A percentile compares a stretch with the other conserved stretches of the same genome.
Evolutionary conservation across 1,284 basidiomycete genomes (phyloP).

Genomic region (Fomitopsis betulina): DNA sequence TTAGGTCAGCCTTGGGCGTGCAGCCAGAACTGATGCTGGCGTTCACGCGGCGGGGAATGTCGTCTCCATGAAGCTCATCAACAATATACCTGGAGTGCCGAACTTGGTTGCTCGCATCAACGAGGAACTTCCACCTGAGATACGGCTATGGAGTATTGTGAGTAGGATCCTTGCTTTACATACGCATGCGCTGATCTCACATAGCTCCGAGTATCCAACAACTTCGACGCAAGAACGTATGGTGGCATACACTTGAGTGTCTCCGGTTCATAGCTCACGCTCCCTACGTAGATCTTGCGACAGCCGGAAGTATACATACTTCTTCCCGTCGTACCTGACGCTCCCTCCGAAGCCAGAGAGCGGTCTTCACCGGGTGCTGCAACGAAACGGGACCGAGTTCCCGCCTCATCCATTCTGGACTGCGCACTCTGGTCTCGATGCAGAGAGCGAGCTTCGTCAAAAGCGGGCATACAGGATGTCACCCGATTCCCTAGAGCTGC

Average conservation of each 20-base stretch:
- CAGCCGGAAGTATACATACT: conserved; percentile 95
- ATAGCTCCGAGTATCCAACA: conserved; percentile 79
- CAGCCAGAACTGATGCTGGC: conserved; percentile 95
- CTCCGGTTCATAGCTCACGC: conserved; percentile 9
- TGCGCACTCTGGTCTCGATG: conserved; percentile 30
- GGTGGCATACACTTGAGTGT: conserved; percentile 23
- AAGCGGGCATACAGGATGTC: conserved; percentile 70
- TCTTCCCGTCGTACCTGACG: conserved; percentile 92
- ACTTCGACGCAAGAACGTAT: conserved; percentile 87
- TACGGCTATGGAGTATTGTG: conserved; percentile 91
- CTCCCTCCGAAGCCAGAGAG: conserved; percentile 85
- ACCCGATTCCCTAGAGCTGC: conserved; percentile 46
- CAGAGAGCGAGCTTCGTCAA: conserved; percentile 51
- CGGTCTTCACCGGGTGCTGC: conserved; percentile 50
- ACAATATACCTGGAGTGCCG: conserved; percentile 63
- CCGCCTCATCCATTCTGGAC: conserved; percentile 44
- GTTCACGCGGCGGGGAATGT: conserved; percentile 97
- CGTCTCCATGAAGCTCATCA: conserved; percentile 89
- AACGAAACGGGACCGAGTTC: conserved; percentile 16
- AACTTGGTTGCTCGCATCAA: conserved; percentile 82
- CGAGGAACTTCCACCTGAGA: conserved; percentile 81
- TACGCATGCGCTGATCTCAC: background rate
- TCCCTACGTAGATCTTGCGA: conserved; percentile 67
- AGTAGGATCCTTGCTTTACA: conserved; percentile 20
- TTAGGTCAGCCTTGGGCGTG: conserved; percentile 81